Evolutionary conservation across 78 protist genomes (phyloP), one percentile per base, ranked within the genome.

Genomic region (Speleostelium caveatum): DNA sequence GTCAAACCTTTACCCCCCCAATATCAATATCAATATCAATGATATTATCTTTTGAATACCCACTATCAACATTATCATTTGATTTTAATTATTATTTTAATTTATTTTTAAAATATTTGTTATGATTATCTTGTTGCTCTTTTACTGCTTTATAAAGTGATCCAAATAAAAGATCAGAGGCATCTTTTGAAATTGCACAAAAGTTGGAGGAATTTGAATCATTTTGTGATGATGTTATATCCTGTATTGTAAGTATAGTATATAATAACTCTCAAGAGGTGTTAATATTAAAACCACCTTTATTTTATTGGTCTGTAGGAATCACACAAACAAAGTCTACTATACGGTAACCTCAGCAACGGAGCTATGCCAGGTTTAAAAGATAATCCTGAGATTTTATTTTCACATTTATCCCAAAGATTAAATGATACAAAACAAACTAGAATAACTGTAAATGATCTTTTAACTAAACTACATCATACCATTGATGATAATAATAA

Each of bases 151-250:
- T n/a, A n/a, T n/a, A n/a, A n/a, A 74, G 68, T 41, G 72, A 61
- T 22, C 73, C 68, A 28, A 26, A 3, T 16, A 75, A 75, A 26
- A 39, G 86, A 26, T 69, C 71, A 5, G 69, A 75, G 22, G n/a
- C 56, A 24, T 75, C 72, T 60, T 75, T 59, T 3, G 86, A 75
- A 24, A 42, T 75, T 42, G 28, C 86, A 75, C 87, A 77, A 35
- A 77, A 77, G 53, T 22, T 77, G 10, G 87, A 77, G 60, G 87
- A 77, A 22, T 77, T 77, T 66, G 87, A 77, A 53, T 24, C 65
- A 5, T 32, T 28, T 35, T 77, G 87, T 77, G 87, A 77, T 53
- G 87, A 77, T n/a, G 30, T 77, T 3, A 65, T 51, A 36, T 60
- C 66, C 36, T 42, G 22, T 12, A 66, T 77, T 30, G 76, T 71